Conservation (phyloP, 148 eudicot genomes). For the Rhododendron griersonianum region DNA sequence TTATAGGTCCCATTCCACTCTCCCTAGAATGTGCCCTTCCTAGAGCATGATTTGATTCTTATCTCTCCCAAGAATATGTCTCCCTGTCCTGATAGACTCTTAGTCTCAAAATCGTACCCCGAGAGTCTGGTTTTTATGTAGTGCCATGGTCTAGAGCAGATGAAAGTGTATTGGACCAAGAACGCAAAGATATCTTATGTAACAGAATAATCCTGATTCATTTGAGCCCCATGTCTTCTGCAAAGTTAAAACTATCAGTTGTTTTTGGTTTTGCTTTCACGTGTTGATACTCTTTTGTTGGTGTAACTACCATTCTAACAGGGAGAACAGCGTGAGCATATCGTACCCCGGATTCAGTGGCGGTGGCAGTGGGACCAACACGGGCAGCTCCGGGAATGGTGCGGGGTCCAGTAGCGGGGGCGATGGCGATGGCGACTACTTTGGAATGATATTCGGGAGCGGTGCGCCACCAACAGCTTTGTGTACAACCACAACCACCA, state of each 20-base stretch:
- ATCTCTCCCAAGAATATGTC: not conserved
- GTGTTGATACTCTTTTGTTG: not conserved
- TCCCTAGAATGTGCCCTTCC: not conserved
- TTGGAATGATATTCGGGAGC: conserved; percentile 16
- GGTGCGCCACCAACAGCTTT: conserved; percentile 8
- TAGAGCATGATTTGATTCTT: not conserved
- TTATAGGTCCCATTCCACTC: not conserved
- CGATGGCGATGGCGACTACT: not conserved
- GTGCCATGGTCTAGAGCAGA: not conserved
- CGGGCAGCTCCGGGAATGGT: not conserved
- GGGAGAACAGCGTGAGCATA: conserved; percentile 10
- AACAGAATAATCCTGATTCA: not conserved
- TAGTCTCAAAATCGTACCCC: not conserved
- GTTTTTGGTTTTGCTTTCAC: not conserved
- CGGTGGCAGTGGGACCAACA: not conserved
- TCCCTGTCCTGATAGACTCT: not conserved
- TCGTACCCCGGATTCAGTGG: conserved; percentile 13
- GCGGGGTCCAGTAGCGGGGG: conserved; percentile 8
- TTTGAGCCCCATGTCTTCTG: not conserved
- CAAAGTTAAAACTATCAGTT: not conserved
- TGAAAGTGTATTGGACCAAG: not conserved
- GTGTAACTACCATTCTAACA: conserved; percentile 4
- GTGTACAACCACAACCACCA: conserved; percentile 1
- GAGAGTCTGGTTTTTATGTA: not conserved
- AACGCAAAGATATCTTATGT: not conserved